These are phyloP conservation scores for Cutaneotrichosporon sp. DNA, from an alignment of 1,284 basidiomycete genomes.

Conservation along the genomic window DNA sequence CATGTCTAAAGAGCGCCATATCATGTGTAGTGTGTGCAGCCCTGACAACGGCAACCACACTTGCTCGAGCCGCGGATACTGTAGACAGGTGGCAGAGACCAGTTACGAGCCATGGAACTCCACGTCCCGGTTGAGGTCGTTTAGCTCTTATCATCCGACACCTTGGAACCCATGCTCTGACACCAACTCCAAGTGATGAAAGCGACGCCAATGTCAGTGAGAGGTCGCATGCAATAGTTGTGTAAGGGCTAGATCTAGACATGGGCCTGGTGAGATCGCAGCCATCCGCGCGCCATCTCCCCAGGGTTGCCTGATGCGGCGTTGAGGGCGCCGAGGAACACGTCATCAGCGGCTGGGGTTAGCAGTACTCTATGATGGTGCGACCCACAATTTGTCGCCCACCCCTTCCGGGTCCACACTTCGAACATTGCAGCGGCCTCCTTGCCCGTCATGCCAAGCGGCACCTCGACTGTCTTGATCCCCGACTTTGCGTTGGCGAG, in stretches of 20 bases:
- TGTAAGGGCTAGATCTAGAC: constrained; percentile 1
- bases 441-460: constrained; percentile 38
- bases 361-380: background rate
- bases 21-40: too few relatives aligned
- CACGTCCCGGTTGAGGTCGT: too few relatives aligned
- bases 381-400: constrained; percentile 38
- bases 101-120: too few relatives aligned
- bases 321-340: constrained; percentile 45
- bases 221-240: constrained; percentile 2
- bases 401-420: constrained; percentile 46
- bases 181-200: background rate
- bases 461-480: constrained; percentile 44
- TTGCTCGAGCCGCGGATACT: too few relatives aligned
- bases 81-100: too few relatives aligned
- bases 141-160: too few relatives aligned
- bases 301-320: constrained; percentile 46
- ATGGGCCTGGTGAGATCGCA: constrained; percentile 14
- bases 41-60: too few relatives aligned
- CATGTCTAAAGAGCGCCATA: too few relatives aligned
- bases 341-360: constrained; percentile 41
- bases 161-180: too few relatives aligned
- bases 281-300: constrained; percentile 32
- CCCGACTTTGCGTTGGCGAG: constrained; percentile 38
- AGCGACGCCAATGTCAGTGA: background rate
- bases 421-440: constrained; percentile 53